These are phyloP conservation scores for Aschersonia sp. DNA, from an alignment of 2,329 filamentous ascomycete species.

Conservation along the genomic window DNA sequence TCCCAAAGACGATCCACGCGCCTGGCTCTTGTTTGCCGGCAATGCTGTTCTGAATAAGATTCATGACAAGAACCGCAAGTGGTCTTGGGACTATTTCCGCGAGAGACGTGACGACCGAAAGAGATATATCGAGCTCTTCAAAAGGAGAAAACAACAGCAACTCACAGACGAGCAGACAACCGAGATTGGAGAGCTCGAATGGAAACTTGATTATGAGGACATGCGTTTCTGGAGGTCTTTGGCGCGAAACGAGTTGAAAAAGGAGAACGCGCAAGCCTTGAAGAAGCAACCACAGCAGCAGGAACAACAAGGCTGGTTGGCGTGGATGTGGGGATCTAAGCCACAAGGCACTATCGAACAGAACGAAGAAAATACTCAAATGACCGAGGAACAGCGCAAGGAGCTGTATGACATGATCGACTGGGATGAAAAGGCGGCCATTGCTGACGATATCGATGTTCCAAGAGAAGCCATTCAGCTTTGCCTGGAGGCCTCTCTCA, in stretches of 20 bases:
- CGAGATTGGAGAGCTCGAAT: constrained; percentile 64
- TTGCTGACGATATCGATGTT: constrained; percentile 76
- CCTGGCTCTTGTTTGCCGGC: constrained; percentile 86
- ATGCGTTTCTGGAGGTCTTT: constrained; percentile 93
- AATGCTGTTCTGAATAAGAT: constrained; percentile 86
- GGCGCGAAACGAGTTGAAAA: constrained; percentile 84
- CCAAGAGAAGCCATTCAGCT: constrained; percentile 87
- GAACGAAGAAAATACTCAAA: constrained; percentile 59
- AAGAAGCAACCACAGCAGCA: constrained; percentile 41
- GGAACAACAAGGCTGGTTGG: constrained; percentile 72
- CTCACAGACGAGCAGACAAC: constrained; percentile 55
- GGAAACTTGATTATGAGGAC: constrained; percentile 86
- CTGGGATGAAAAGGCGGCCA: constrained; percentile 89
- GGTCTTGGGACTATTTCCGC: constrained; percentile 93
- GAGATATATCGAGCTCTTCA: constrained; percentile 87
- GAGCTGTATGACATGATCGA: constrained; percentile 96
- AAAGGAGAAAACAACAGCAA: constrained; percentile 72
- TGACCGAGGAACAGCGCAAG: constrained; percentile 91
- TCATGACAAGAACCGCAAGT: constrained; percentile 79
- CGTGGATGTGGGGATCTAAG: constrained; percentile 84
- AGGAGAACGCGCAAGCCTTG: constrained; percentile 84
- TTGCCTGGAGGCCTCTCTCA: constrained; percentile 83
- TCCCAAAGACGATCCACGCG: constrained; percentile 78
- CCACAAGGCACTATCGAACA: constrained; percentile 44
- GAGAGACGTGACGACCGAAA: constrained; percentile 82